These are phyloP conservation scores for Protomyces arabidopsidicola DNA, from an alignment of 1,139 yeast species.

Conservation along the genomic window DNA sequence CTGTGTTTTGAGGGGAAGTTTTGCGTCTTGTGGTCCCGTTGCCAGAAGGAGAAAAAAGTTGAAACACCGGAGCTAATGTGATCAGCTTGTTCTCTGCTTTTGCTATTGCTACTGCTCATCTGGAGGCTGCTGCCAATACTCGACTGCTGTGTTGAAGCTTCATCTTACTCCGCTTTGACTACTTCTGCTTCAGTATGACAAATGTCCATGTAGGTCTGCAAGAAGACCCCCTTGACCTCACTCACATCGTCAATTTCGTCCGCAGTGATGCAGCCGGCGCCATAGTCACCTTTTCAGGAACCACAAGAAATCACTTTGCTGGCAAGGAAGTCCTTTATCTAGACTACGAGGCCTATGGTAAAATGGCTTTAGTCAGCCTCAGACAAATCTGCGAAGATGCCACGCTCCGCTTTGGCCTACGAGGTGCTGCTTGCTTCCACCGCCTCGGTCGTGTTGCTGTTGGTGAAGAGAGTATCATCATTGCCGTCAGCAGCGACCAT, in stretches of 20 bases:
- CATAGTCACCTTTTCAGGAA: conserved; percentile 48
- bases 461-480: conserved; percentile 45
- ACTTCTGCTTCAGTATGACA: background rate
- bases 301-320: conserved; percentile 46
- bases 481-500: conserved; percentile 47
- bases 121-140: no score
- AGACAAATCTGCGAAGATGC: conserved; percentile 41
- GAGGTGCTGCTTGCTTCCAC: conserved; percentile 44
- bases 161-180: background rate
- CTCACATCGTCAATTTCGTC: conserved; percentile 36
- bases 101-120: no score
- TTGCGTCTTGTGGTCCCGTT: no score
- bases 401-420: conserved; percentile 38
- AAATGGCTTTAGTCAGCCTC: conserved; percentile 43
- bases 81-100: no score
- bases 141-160: no score
- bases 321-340: conserved; percentile 43
- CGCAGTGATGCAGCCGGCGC: conserved; percentile 46
- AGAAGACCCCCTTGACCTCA: conserved; percentile 20
- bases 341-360: conserved; percentile 46
- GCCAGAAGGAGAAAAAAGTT: no score
- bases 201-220: conserved; percentile 16
- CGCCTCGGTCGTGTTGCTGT: conserved; percentile 49
- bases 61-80: no score
- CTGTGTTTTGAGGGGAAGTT: no score